Base-by-base conservation (phyloP, 192 early-diverging fungal species). In the Spizellomyces punctatus region DNA sequence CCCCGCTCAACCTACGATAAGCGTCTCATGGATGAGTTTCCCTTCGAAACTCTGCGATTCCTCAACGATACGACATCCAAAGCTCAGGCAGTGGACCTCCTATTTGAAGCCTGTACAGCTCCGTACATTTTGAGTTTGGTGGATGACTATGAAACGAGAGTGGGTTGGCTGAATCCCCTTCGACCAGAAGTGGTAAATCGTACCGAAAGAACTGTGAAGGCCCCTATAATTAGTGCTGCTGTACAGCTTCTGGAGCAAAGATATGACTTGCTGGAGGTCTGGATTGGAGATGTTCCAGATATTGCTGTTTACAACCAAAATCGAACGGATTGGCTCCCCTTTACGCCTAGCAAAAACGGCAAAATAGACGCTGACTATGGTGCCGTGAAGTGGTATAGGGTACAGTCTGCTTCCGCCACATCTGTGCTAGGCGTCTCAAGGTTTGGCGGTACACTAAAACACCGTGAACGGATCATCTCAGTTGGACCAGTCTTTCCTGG, bases 241-340 rank as follows among this genome's bases (percentile, higher is more conserved):
- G 44, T 67, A 6, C 2, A 21, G 22, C 36, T 67, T 5, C 16
- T 67, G 22, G 66, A 67, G 43, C 22, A n/a, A 10, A 12, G 42
- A 36, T 6, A 19, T 22, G 54, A 57, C 55, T 5, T 67, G 17
- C 42, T 67, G 66, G 66, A 67, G 55, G 66, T 67, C 6, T 67
- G 66, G 66, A 45, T 67, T 19, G 66, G 66, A 9, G 66, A 67
- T 43, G 54, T 57, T 0, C 66, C 66, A 14, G 48, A 66, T 41
- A 41, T 66, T 16, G 44, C 19, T 0, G 17, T 10, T 0, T 66
- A 66, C 22, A 36, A 16, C 6, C 10, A 22, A 6, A 66, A 50
- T 41, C 44, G 64, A 49, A 47, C 64, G 12, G 64, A 66, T 21
- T 66, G 64, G 64, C 61, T 8, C 7, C 9, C 22, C 9, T 16